Evolutionary conservation across 495 filamentous ascomycete genomes (phyloP), one percentile per base, ranked within the genome.

Genomic region (Penicillium salamii): DNA sequence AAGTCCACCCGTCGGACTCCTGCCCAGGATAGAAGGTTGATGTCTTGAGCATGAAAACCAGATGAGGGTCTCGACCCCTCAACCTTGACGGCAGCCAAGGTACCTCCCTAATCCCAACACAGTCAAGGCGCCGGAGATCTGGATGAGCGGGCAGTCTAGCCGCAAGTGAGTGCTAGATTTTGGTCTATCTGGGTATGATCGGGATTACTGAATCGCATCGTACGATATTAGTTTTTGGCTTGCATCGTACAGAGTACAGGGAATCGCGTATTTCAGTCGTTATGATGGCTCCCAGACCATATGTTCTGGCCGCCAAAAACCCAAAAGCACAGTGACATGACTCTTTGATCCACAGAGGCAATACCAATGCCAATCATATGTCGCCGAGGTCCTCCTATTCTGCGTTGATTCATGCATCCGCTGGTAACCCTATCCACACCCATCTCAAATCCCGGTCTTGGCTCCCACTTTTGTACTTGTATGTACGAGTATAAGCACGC

Each of bases 351-450:
- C 24, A 42, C 50, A 15, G 26, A 29, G 33, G 7, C 33, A 50
- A 48, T 2, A 19, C 2, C 7, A 34, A 44, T 2, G 43, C 5
- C 7, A 34, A 44, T 51, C 59, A 55, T 59, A 55, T 55, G 53
- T 31, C 34, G 54, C 52, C 53, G 47, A 52, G 50, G 47, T 33
- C 36, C 42, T 13, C 47, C 13, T 50, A 52, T 48, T 35, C 17
- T 39, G 14, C 21, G 12, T 14, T 46, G 33, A 46, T 28, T n/a
- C 41, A 43, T 43, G 32, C 31, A 11, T 38, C 35, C 44, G 34
- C 34, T 47, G 17, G 13, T 39, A 24, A 26, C 17, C 34, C 17
- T 45, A 6, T 28, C 7, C 19, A 33, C 11, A 13, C 42, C 13
- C 17, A 23, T 24, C 34, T 33, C 37, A 50, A 50, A 42, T 50